Evolutionary conservation across 306 rosid genomes (phyloP).

Genomic region (Quercus glauca): DNA sequence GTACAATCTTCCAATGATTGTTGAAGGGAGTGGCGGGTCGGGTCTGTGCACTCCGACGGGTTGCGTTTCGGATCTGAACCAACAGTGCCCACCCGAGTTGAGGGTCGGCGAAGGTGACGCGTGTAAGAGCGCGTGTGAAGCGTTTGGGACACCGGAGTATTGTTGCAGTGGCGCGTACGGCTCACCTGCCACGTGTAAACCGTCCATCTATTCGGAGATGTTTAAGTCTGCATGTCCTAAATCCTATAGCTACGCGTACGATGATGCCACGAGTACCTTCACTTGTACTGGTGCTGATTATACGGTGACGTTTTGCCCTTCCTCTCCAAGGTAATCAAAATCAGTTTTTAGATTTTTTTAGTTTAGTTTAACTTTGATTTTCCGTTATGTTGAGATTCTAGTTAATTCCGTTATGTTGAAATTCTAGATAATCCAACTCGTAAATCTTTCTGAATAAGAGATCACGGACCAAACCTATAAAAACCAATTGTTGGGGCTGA

Average conservation of each 20-base stretch:
- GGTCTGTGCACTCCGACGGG: slow-evolving; percentile 80
- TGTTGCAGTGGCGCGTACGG: slow-evolving; percentile 68
- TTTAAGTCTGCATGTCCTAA: slow-evolving; percentile 57
- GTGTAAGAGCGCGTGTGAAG: slow-evolving; percentile 97
- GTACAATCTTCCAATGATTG: slow-evolving; percentile 74
- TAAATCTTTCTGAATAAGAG: no score
- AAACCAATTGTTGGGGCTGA: no score
- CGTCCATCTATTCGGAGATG: slow-evolving; percentile 63
- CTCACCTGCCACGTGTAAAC: slow-evolving; percentile 46
- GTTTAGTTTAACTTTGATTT: background rate
- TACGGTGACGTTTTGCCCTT: slow-evolving; percentile 60
- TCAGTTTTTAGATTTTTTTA: background rate
- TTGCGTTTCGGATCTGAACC: slow-evolving; percentile 77
- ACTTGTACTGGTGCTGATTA: slow-evolving; percentile 61
- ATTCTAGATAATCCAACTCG: no score
- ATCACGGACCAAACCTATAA: no score
- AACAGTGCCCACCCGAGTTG: slow-evolving; percentile 74
- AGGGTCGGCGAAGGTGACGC: slow-evolving; percentile 64
- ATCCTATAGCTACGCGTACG: slow-evolving; percentile 62
- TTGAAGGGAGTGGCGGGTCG: slow-evolving; percentile 81
- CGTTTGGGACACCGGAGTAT: slow-evolving; percentile 83
- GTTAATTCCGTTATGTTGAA: no score
- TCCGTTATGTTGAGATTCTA: no score
- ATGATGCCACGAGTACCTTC: slow-evolving; percentile 58
- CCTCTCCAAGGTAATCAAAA: slow-evolving; percentile 48